These are phyloP conservation scores for Chlorella variabilis DNA, from an alignment of 163 green algal genomes.

Conservation along the genomic window DNA sequence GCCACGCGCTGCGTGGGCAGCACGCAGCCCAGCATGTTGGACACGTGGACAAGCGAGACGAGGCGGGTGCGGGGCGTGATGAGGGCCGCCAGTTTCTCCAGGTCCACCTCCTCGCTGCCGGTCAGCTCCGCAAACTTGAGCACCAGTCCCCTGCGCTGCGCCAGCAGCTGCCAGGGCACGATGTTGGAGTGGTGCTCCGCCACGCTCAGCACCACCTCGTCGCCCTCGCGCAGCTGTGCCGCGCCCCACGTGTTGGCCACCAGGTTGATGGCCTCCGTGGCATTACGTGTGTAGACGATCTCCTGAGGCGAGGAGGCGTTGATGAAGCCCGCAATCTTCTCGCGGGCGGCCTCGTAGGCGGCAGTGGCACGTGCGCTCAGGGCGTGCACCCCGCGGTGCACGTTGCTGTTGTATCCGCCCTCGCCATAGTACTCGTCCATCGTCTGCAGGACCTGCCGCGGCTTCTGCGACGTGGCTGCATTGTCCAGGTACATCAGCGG, in stretches of 20 bases:
- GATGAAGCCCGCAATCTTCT: conserved; percentile 91
- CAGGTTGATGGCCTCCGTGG: conserved; percentile 89
- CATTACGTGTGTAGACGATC: conserved; percentile 86
- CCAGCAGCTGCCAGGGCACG: conserved; percentile 90
- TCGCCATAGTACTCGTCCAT: conserved; percentile 84
- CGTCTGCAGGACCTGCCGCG: conserved; percentile 75
- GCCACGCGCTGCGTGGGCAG: conserved; percentile 62
- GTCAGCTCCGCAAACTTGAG: conserved; percentile 65
- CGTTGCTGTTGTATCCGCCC: conserved; percentile 92
- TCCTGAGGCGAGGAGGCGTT: conserved; percentile 74
- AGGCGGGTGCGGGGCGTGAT: conserved; percentile 71
- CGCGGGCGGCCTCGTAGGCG: conserved; percentile 89
- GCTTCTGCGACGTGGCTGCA: conserved; percentile 98
- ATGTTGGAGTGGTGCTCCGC: conserved; percentile 94
- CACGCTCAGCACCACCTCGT: conserved; percentile 91
- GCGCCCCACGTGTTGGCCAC: conserved; percentile 84
- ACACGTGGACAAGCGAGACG: conserved; percentile 80
- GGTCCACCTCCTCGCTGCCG: conserved; percentile 70
- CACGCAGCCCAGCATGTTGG: conserved; percentile 82
- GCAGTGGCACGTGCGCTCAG: conserved; percentile 85
- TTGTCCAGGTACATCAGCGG: conserved; percentile 98
- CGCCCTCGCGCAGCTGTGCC: conserved; percentile 69
- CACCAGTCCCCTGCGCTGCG: conserved; percentile 64
- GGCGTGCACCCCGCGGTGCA: conserved; percentile 95
- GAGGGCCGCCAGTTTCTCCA: conserved; percentile 59